Percentiles rank a stretch among this genome's conserved stretches.
Evolutionary conservation across 306 rosid species (phyloP).

Genomic region (Cicer yamashitae): DNA sequence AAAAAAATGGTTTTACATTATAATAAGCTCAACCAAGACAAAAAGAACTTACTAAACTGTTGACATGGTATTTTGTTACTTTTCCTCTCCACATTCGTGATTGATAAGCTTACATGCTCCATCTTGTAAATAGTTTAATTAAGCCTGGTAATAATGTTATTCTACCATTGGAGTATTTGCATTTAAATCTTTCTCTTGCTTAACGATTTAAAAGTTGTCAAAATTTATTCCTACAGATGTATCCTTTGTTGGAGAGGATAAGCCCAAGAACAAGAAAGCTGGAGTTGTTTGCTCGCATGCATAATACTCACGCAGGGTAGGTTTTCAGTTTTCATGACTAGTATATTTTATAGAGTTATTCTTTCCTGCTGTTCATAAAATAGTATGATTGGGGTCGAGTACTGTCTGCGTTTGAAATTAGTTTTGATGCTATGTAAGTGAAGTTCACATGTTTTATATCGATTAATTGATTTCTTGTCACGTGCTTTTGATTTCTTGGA

Average conservation of each 20-base stretch:
- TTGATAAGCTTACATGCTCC: conserved; percentile 11
- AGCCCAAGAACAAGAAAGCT: conserved; percentile 99
- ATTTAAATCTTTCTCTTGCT: conserved; percentile 20
- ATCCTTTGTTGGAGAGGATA: conserved; percentile 93
- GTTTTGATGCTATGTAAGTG: conserved; percentile 23
- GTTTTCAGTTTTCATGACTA: conserved; percentile 49
- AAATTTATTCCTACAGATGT: conserved; percentile 69
- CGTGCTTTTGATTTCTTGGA: conserved; percentile 21
- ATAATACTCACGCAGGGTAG: conserved; percentile 99
- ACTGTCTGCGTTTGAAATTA: conserved; percentile 10
- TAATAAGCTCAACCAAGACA: conserved; percentile 13
- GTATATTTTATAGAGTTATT: neutral
- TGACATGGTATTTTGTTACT: neutral
- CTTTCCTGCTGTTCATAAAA: conserved; percentile 15
- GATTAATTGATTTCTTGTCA: conserved; percentile 35
- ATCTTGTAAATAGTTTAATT: conserved; percentile 19
- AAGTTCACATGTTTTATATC: conserved; percentile 12
- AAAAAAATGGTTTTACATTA: neutral
- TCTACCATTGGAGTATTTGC: conserved; percentile 28
- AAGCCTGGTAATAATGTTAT: conserved; percentile 18
- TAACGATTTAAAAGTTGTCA: conserved; percentile 19
- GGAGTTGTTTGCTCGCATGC: conserved; percentile 98
- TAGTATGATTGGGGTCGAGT: conserved; percentile 16
- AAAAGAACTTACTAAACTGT: conserved; percentile 2
- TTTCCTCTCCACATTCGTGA: conserved; percentile 29